A percentile compares a stretch with the other conserved stretches of the same genome.
These are phyloP conservation scores for Rhizopus stolonifer DNA, from an alignment of 371 early-diverging fungal genomes.

Conservation along the genomic window DNA sequence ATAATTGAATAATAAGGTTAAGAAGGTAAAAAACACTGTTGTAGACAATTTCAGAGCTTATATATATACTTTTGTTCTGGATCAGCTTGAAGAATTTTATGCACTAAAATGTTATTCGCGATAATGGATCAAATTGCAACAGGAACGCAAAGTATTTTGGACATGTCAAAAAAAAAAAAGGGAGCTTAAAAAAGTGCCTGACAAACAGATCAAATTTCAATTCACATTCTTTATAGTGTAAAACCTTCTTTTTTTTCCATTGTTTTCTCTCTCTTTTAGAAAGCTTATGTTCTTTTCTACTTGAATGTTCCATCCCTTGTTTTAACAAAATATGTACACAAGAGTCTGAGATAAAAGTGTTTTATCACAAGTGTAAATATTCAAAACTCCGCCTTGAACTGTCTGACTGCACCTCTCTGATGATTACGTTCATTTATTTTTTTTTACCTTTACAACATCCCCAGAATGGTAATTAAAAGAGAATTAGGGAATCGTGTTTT, in stretches of 20 bases:
- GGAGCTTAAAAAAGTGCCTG: neutral
- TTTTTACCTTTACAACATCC: too few relatives aligned
- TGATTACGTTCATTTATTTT: neutral
- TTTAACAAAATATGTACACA: neutral
- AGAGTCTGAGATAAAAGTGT: neutral
- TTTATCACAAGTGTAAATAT: neutral
- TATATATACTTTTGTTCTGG: neutral
- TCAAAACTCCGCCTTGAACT: neutral
- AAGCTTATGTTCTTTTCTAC: neutral
- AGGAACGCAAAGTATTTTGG: neutral
- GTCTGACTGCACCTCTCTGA: neutral
- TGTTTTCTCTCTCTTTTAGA: neutral
- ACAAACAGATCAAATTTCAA: slow-evolving; percentile 1
- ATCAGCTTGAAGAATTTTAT: slow-evolving; percentile 1
- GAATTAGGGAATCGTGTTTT: too few relatives aligned
- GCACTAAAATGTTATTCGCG: neutral
- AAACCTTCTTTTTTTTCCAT: neutral
- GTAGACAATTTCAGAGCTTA: neutral
- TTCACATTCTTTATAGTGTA: neutral
- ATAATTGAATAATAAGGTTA: slow-evolving; percentile 7
- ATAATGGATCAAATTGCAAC: slow-evolving; percentile 1
- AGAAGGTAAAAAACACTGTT: neutral
- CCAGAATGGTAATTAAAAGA: too few relatives aligned
- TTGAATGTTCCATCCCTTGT: neutral
- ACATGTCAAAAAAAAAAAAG: neutral